Conservation (phyloP, 2,329 filamentous ascomycete species). For the Hypoxylon sp. region DNA sequence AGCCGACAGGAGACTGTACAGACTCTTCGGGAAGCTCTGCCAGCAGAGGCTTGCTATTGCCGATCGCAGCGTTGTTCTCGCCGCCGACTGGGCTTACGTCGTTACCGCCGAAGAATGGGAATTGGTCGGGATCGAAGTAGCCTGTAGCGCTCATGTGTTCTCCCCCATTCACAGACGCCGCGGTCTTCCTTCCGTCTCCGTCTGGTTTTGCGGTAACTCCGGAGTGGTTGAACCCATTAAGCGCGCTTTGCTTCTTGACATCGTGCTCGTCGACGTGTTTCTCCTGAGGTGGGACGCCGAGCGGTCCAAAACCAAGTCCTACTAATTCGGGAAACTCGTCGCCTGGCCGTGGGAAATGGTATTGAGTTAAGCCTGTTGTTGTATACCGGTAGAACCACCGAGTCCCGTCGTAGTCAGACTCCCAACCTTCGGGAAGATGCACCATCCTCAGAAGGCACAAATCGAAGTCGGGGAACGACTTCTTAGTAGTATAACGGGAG, state of each 20-base stretch:
- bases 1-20: constrained; percentile 49
- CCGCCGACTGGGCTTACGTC: constrained; percentile 63
- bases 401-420: constrained; percentile 69
- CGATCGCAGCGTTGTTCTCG: constrained; percentile 54
- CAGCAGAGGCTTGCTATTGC: constrained; percentile 15
- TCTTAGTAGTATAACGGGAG: constrained; percentile 2
- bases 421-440: constrained; percentile 68
- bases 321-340: constrained; percentile 72
- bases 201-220: constrained; percentile 44
- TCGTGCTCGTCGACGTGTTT: constrained; percentile 68
- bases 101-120: constrained; percentile 67
- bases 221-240: constrained; percentile 19
- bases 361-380: constrained; percentile 68
- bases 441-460: constrained; percentile 50
- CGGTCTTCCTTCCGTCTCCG: constrained; percentile 41
- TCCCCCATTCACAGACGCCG: constrained; percentile 45
- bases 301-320: constrained; percentile 55
- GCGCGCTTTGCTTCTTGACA: constrained; percentile 57
- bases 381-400: constrained; percentile 73
- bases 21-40: constrained; percentile 46
- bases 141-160: constrained; percentile 55
- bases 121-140: constrained; percentile 67
- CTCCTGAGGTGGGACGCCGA: constrained; percentile 66
- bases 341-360: constrained; percentile 69
- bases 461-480: background rate